Conservation (phyloP, 352 stramenopile genomes). For the Globisporangium emineosum region DNA sequence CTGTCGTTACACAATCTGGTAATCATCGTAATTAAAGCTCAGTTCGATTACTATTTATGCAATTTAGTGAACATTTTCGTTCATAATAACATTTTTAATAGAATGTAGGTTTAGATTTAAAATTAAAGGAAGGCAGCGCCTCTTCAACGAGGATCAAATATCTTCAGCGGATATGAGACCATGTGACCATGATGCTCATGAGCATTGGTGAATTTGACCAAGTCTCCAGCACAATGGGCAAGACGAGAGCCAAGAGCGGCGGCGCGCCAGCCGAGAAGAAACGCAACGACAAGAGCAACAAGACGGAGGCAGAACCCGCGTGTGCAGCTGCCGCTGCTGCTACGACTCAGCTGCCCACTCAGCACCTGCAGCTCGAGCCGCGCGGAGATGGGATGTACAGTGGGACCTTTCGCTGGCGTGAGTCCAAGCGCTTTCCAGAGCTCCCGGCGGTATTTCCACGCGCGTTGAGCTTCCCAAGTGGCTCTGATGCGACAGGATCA, state of each 20-base stretch:
- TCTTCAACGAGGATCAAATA: slow-evolving; percentile 6
- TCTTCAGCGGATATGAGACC: too few relatives aligned
- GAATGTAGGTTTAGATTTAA: neutral
- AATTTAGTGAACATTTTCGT: neutral
- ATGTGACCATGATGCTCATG: too few relatives aligned
- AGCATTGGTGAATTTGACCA: neutral
- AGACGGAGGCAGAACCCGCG: neutral
- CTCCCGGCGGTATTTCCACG: slow-evolving; percentile 22
- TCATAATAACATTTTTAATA: neutral
- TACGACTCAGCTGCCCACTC: neutral
- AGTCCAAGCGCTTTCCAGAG: slow-evolving; percentile 50
- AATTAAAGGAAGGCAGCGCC: neutral
- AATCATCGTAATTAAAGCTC: neutral
- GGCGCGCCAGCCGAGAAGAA: neutral
- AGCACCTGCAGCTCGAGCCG: slow-evolving; percentile 55
- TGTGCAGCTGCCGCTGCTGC: neutral
- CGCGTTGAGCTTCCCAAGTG: neutral
- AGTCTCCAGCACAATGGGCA: neutral
- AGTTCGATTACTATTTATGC: too few relatives aligned
- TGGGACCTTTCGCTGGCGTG: slow-evolving; percentile 75
- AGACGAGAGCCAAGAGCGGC: neutral
- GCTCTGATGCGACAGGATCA: neutral
- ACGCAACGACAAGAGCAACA: neutral
- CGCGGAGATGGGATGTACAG: slow-evolving; percentile 77
- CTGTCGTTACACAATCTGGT: neutral